These are phyloP conservation scores for Myxozyma udenii DNA, from an alignment of 805 yeast species.

Conservation along the genomic window DNA sequence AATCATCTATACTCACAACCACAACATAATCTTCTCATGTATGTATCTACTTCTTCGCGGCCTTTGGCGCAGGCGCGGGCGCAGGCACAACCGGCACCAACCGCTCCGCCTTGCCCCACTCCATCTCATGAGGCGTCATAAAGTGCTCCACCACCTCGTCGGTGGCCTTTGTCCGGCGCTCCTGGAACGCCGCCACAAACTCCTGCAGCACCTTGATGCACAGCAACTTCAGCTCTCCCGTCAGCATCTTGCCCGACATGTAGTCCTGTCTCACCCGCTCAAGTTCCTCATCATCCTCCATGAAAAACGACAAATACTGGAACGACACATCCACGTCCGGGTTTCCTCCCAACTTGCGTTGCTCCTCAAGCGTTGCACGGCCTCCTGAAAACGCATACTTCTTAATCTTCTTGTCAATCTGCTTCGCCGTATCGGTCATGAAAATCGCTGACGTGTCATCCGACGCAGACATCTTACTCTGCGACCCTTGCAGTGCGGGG, in stretches of 20 bases:
- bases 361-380: slow-evolving; percentile 80
- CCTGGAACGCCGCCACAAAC: slow-evolving; percentile 80
- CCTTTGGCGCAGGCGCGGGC: neutral
- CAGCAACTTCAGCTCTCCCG: slow-evolving; percentile 89
- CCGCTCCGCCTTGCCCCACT: slow-evolving; percentile 64
- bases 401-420: slow-evolving; percentile 89
- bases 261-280: slow-evolving; percentile 60
- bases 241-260: slow-evolving; percentile 73
- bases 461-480: slow-evolving; percentile 95
- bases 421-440: slow-evolving; percentile 91
- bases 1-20: too few species aligned
- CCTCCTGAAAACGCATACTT: slow-evolving; percentile 98
- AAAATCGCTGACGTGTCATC: slow-evolving; percentile 87
- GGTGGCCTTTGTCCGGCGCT: slow-evolving; percentile 62
- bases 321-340: slow-evolving; percentile 94
- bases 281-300: slow-evolving; percentile 81
- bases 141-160: slow-evolving; percentile 60
- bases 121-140: slow-evolving; percentile 73
- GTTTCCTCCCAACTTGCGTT: slow-evolving; percentile 84
- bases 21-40: too few species aligned
- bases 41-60: neutral
- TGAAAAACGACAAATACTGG: slow-evolving; percentile 87
- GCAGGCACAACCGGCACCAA: slow-evolving; percentile 29
- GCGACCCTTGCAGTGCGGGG: slow-evolving; percentile 89
- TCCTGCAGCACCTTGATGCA: slow-evolving; percentile 78